These are phyloP conservation scores for Boechera retrofracta DNA, from an alignment of 345 rosid genomes.

Conservation along the genomic window DNA sequence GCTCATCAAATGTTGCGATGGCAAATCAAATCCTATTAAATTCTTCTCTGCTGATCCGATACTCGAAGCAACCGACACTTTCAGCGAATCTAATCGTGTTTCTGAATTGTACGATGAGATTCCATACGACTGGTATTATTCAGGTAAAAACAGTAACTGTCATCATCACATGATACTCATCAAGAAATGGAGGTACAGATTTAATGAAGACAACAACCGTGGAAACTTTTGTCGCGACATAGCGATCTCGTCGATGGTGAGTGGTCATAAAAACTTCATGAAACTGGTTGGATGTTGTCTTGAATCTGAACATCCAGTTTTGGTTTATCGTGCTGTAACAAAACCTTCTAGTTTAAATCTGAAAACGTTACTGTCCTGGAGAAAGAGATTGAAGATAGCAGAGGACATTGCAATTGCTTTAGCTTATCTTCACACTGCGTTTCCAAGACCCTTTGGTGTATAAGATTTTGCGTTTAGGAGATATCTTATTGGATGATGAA, in stretches of 20 bases:
- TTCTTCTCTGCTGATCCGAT: neutral
- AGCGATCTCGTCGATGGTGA: constrained; percentile 17
- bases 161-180: constrained; percentile 3
- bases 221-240: neutral
- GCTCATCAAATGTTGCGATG: neutral
- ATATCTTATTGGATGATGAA: constrained; percentile 6
- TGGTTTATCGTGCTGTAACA: neutral
- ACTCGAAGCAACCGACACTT: neutral
- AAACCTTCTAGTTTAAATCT: neutral
- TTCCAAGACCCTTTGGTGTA: neutral
- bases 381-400: neutral
- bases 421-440: constrained; percentile 18
- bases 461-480: neutral
- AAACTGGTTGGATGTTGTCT: constrained; percentile 7
- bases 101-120: neutral
- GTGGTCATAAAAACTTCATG: constrained; percentile 22
- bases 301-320: neutral
- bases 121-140: neutral
- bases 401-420: constrained; percentile 1
- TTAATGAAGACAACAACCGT: neutral
- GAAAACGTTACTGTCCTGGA: neutral
- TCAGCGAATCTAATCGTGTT: neutral
- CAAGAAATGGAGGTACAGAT: neutral
- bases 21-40: constrained; percentile 8
- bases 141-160: neutral